Evolutionary conservation across 768 basidiomycete species (phyloP).

Genomic region (Roridomyces roridus): DNA sequence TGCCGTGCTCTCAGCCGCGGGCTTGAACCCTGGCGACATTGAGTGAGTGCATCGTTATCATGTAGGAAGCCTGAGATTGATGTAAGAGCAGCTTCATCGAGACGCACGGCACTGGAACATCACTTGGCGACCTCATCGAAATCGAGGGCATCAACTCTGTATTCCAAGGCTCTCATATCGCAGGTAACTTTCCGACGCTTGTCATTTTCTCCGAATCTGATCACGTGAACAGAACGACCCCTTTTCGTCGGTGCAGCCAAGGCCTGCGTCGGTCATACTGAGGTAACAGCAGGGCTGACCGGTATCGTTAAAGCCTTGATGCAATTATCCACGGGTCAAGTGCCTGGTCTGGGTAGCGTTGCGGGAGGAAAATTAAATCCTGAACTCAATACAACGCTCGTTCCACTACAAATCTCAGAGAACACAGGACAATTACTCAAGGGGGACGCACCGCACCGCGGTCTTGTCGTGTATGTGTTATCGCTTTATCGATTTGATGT

Average conservation of each 20-base stretch:
- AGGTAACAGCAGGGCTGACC: conserved; percentile 38
- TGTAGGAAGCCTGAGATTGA: neutral
- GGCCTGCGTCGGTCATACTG: conserved; percentile 41
- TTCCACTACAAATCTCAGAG: conserved; percentile 37
- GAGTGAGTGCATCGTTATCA: conserved; percentile 32
- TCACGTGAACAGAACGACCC: conserved; percentile 32
- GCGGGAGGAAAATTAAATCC: conserved; percentile 38
- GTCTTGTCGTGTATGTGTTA: conserved; percentile 35
- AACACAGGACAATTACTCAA: conserved; percentile 27
- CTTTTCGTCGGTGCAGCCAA: conserved; percentile 41
- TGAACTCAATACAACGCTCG: conserved; percentile 35
- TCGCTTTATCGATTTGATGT: neutral
- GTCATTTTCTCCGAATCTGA: no score
- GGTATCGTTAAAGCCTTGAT: conserved; percentile 38
- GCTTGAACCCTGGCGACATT: conserved; percentile 35
- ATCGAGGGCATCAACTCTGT: conserved; percentile 43
- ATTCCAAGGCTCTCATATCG: conserved; percentile 38
- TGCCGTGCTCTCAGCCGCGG: conserved; percentile 34
- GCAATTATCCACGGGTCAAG: conserved; percentile 30
- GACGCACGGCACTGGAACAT: conserved; percentile 43
- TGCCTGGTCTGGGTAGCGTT: conserved; percentile 41
- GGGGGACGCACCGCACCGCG: conserved; percentile 29
- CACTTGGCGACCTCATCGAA: conserved; percentile 42
- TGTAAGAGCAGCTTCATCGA: conserved; percentile 37
- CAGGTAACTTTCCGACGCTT: no score